Evolutionary conservation across 23 red algal genomes (phyloP), one percentile per base, ranked within the genome.

Genomic region (Chondrus crispus): DNA sequence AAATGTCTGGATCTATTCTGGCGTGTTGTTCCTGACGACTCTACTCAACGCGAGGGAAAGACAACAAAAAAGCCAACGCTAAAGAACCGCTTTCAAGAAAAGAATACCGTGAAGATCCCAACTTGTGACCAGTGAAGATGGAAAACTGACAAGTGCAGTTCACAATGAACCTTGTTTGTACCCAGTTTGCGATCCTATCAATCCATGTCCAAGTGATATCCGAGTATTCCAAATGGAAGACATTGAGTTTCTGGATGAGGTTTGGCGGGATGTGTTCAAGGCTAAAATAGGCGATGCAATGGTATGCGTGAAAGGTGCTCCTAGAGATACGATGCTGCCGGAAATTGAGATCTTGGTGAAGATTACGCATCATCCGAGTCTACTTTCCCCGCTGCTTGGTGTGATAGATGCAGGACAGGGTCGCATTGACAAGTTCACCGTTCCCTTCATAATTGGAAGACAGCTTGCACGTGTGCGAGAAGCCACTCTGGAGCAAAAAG

Each of bases 181-280:
- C 46, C 68, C 68, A 3, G 40, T 74, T 18, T 5, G 40, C 46
- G 68, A 74, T 74, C 68, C 28, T 20, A 30, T 37, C 22, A 32
- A 7, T 35, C 5, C 26, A 4, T 38, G 3, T 18, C 51, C 51
- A 14, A 13, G 20, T 55, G 40, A 3, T 74, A 18, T 74, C 26
- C 68, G 68, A 44, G 68, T 74, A 4, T 74, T 74, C 26, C 37
- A 3, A 30, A 74, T 74, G 68, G 68, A 74, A 38, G 68, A 74
- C 9, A 74, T 74, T 35, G 68, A 8, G 26, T 74, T 74, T 40
- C 19, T 74, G 5, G 46, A 35, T 7, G 68, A 74, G 68, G 19
- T 38, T 44, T 74, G 68, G 68, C 37, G 46, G n/a, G 46, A 74
- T 74, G 68, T 74, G 10, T 74, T 74, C 68, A 74, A 35, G 46